Conservation (phyloP, 352 stramenopile genomes). For the Poterioochromonas sp. region DNA sequence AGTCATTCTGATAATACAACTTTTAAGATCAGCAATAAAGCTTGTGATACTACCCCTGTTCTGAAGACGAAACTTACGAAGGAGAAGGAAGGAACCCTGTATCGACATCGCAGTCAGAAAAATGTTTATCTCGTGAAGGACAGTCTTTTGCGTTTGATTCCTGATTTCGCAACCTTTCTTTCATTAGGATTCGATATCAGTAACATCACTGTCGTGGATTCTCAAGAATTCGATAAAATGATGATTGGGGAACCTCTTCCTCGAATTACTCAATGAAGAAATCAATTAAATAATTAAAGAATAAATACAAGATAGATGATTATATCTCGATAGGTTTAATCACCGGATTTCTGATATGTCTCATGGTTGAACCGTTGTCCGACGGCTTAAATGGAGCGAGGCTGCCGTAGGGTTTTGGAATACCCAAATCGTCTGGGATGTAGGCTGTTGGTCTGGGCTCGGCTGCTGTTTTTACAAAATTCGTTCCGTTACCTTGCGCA, state of each 20-base stretch:
- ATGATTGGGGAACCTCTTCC: not conserved
- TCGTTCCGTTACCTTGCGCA: slow-evolving; percentile 47
- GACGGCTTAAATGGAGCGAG: slow-evolving; percentile 80
- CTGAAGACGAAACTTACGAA: not conserved
- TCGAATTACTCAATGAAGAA: not conserved
- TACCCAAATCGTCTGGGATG: slow-evolving; percentile 71
- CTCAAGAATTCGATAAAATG: not conserved
- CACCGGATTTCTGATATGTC: slow-evolving; percentile 73
- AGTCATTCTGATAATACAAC: not conserved
- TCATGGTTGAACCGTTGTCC: slow-evolving; percentile 71
- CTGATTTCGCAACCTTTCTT: slow-evolving; percentile 8
- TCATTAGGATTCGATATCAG: not conserved
- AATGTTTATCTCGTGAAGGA: slow-evolving; percentile 19
- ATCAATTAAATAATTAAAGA: too few species aligned
- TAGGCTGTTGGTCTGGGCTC: slow-evolving; percentile 82
- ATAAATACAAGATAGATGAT: too few species aligned
- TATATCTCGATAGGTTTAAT: slow-evolving; percentile 81
- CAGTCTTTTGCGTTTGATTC: not conserved
- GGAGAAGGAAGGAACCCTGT: not conserved
- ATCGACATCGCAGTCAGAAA: not conserved
- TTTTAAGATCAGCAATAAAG: not conserved
- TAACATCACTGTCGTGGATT: not conserved
- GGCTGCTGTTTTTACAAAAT: slow-evolving; percentile 62
- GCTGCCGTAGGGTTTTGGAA: slow-evolving; percentile 80
- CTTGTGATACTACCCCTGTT: not conserved